Base-by-base conservation (phyloP, 345 rosid genomes). In the Gossypium ekmanianum region DNA sequence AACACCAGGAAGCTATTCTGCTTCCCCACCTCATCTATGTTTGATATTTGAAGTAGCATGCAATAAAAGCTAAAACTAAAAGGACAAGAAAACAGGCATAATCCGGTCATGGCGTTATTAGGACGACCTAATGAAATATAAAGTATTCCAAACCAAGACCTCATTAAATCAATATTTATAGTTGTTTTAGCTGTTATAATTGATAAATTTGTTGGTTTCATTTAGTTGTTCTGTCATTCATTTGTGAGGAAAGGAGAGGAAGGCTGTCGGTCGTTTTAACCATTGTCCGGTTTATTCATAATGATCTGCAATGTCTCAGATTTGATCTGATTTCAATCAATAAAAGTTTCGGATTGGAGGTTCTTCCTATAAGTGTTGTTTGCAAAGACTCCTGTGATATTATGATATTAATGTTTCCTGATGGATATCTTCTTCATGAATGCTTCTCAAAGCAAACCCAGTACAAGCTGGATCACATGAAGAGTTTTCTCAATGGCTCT, bases 401-500 rank as follows among this genome's bases (percentile, higher is more conserved):
- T 61, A 9, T 6, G 5, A 10, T 45, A 1, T 69, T 14, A 43
- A 17, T 17, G 3, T 20, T 65, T 47, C 5, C 72, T 55, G 34
- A 76, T 67, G 34, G 13, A 27, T 75, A 72, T 22, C 22, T 34
- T 72, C 51, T 67, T 77, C 54, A 51, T 27, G 41, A 68, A 34
- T 71, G 47, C 80, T 73, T 72, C 61, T 71, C 83, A 93, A 97
- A 78, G 86, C 86, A 65, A 93, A 88, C 84, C 99, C 98, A 3
- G 89, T 91, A n/a, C 88, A 87, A 72, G 84, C 88, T 47, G 90
- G 90, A 75, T 90, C 94, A 73, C 98, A 95, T 44, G 81, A 87
- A 39, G 93, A 95, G 67, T 95, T 93, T 81, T 93, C 99, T 2
- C 91, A 79, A 58, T 93, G 99, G 98, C 83, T 95, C 26, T 95